These are phyloP conservation scores for Monosporascus sp. DNA, from an alignment of 2,329 filamentous ascomycete species.

Conservation along the genomic window DNA sequence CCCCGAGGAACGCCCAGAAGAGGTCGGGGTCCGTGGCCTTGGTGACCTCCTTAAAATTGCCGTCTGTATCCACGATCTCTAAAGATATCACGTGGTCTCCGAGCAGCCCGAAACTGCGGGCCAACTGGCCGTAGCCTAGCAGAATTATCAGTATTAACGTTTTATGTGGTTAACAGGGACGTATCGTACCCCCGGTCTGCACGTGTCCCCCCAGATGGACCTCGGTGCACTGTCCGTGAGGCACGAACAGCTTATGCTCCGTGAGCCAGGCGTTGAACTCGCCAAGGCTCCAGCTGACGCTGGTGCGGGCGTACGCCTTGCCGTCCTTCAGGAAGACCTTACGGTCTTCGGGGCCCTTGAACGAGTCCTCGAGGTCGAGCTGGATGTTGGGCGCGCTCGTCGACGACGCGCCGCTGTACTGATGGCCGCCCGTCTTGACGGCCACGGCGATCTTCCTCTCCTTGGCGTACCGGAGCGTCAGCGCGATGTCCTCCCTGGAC, in stretches of 20 bases:
- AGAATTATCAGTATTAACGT: neutral
- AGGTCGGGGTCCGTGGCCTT: slow-evolving; percentile 47
- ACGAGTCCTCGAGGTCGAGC: slow-evolving; percentile 37
- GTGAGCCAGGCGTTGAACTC: slow-evolving; percentile 39
- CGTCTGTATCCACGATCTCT: slow-evolving; percentile 42
- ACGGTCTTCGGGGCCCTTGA: slow-evolving; percentile 27
- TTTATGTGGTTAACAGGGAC: neutral
- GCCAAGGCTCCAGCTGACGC: slow-evolving; percentile 36
- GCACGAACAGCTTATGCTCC: slow-evolving; percentile 37
- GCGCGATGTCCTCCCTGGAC: slow-evolving; percentile 36
- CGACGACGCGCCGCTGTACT: slow-evolving; percentile 45
- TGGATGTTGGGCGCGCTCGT: slow-evolving; percentile 40
- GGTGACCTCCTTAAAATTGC: slow-evolving; percentile 40
- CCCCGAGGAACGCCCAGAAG: slow-evolving; percentile 54
- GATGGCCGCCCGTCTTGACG: slow-evolving; percentile 42
- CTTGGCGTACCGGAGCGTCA: slow-evolving; percentile 35
- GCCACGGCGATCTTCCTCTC: slow-evolving; percentile 36
- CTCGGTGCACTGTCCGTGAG: slow-evolving; percentile 40
- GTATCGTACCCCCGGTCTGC: slow-evolving; percentile 36
- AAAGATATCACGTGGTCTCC: slow-evolving; percentile 48
- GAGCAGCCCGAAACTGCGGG: slow-evolving; percentile 45
- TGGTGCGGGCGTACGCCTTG: slow-evolving; percentile 31
- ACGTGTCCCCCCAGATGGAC: slow-evolving; percentile 43
- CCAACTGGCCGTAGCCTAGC: slow-evolving; percentile 37
- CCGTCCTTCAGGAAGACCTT: slow-evolving; percentile 28